phyloP scores from a whole-genome alignment of 2,329 filamentous ascomycete species.

The Ceratocystis cacaofunesta region DNA sequence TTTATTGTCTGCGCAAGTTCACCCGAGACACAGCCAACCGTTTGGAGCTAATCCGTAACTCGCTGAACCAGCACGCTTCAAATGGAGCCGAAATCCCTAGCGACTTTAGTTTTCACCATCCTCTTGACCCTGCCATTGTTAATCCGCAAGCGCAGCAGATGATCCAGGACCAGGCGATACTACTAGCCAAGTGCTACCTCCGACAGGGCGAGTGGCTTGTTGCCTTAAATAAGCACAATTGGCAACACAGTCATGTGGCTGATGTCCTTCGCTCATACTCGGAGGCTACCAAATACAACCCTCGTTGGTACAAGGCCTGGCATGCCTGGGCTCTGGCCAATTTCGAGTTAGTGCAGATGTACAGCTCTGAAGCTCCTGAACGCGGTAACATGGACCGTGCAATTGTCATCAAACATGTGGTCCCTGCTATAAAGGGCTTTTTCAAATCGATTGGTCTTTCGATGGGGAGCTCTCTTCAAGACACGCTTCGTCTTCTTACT shows the following conservation, averaged over 20 bases:
- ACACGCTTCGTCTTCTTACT: constrained; percentile 81
- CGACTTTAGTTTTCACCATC: constrained; percentile 38
- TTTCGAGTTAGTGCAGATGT: constrained; percentile 85
- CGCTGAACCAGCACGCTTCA: constrained; percentile 32
- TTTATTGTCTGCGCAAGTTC: constrained; percentile 46
- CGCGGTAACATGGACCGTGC: constrained; percentile 37
- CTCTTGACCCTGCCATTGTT: constrained; percentile 31
- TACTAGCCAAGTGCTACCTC: constrained; percentile 89
- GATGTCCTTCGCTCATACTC: constrained; percentile 86
- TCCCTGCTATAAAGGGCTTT: constrained; percentile 89
- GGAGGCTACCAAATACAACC: constrained; percentile 84
- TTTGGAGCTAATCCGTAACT: constrained; percentile 38
- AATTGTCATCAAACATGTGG: constrained; percentile 71
- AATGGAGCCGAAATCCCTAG: constrained; percentile 31
- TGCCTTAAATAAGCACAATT: constrained; percentile 68
- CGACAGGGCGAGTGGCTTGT: constrained; percentile 96
- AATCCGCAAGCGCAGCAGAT: constrained; percentile 37
- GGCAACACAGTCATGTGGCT: constrained; percentile 71
- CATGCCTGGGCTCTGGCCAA: constrained; percentile 97
- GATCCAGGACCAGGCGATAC: constrained; percentile 45
- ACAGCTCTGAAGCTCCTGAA: constrained; percentile 23
- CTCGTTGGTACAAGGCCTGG: constrained; percentile 97
- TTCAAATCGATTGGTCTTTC: constrained; percentile 94
- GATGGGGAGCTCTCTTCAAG: constrained; percentile 81
- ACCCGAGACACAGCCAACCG: constrained; percentile 43